Evolutionary conservation across 2,329 filamentous ascomycete genomes (phyloP), one percentile per base, ranked within the genome.

Genomic region (Xylaria sp.): DNA sequence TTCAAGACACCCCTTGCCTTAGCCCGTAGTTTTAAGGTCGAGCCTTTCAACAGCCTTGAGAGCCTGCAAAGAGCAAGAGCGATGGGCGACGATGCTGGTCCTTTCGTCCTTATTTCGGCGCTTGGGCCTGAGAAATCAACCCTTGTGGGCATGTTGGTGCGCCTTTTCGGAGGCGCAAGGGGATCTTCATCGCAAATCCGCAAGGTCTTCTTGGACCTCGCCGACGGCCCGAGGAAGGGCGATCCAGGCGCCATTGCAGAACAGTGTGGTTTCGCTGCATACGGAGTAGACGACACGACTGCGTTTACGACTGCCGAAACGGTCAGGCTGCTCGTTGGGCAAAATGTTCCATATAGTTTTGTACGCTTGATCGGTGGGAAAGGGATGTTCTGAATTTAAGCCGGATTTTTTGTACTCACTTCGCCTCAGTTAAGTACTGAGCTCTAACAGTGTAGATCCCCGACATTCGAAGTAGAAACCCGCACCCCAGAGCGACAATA

Each of bases 341-440:
- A 96, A 81, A 96, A 96, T 78, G 92, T 96, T 65, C 92, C 92
- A 6, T 95, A 93, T 80, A 94, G 92, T 80, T 97, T 97, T 82
- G 93, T 96, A 49, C 86, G 92, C 58, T 83, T 96, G 77, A 92
- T 93, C 1, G 85, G 85, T 58, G 86, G 86, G 2, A 80, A 84
- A 26, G 82, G 81, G 33, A 79, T 86, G 68, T 87, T 83, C 71
- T 87, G 77, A 81, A 56, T 13, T 57, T 58, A 33, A 51, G 46
- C 5, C 40, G 20, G n/a, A 36, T 20, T 36, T 46, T 13, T 31
- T 17, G 4, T 40, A 38, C 36, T 44, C 15, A 20, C 31, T 62
- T 54, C 36, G n/a, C 9, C 23, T 49, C 44, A 44, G 7, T 26
- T 38, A 49, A 28, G 33, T n/a, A 28, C 44, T 54, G 56, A 57